Evolutionary conservation across 768 basidiomycete genomes (phyloP).

Genomic region (Suillus plorans): DNA sequence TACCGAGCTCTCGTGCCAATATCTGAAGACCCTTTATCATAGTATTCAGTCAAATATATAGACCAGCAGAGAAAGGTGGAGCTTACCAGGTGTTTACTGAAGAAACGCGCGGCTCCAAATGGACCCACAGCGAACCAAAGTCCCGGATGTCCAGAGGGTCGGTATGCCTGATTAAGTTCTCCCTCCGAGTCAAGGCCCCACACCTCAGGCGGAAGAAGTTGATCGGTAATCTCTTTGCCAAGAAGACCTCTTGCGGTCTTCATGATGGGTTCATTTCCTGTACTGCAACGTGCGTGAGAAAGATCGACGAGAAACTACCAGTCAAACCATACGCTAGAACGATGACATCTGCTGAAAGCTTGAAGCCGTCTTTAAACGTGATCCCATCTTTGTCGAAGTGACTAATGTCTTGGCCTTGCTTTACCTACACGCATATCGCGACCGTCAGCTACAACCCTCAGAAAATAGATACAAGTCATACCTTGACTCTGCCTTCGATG

Average conservation of each 20-base stretch:
- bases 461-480: not conserved
- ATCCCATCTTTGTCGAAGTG: slow-evolving; percentile 42
- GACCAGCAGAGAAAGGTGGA: not conserved
- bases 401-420: slow-evolving; percentile 35
- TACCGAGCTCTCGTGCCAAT: not conserved
- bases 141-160: not conserved
- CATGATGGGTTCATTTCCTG: not conserved
- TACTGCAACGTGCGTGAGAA: not conserved
- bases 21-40: slow-evolving; percentile 1
- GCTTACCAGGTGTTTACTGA: not conserved
- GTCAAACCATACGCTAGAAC: slow-evolving; percentile 47
- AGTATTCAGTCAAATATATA: not conserved
- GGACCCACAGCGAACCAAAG: not conserved
- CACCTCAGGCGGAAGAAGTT: not conserved
- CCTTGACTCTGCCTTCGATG: not conserved
- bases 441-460: not conserved
- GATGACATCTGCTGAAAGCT: slow-evolving; percentile 43
- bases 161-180: not conserved
- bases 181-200: slow-evolving; percentile 2
- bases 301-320: not conserved
- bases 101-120: not conserved
- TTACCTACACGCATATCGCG: slow-evolving; percentile 19
- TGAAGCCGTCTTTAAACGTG: slow-evolving; percentile 37
- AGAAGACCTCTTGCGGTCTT: not conserved
- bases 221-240: not conserved